Evolutionary conservation across 2,329 filamentous ascomycete genomes (phyloP).

Genomic region (Colletotrichum melonis): DNA sequence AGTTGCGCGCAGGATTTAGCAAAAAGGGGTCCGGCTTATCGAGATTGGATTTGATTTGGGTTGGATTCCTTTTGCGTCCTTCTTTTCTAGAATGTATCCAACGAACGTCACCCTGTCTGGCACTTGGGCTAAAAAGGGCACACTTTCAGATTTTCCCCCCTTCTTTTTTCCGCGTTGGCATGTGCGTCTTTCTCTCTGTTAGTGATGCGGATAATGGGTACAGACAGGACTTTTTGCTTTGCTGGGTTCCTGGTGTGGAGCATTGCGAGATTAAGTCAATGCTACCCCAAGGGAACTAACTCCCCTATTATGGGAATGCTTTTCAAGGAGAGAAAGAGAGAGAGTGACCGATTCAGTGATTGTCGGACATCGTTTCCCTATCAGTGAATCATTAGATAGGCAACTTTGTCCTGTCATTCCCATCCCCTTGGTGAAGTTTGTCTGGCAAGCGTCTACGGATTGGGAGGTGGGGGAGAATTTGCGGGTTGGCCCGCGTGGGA

Average conservation of each 20-base stretch:
- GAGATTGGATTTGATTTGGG: neutral
- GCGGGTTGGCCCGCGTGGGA: neutral
- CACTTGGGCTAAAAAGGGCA: neutral
- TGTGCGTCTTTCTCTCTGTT: conserved; percentile 6
- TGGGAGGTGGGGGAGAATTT: neutral
- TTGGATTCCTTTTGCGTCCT: neutral
- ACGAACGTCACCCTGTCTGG: neutral
- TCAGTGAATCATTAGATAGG: neutral
- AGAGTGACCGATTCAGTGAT: neutral
- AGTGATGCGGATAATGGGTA: conserved; percentile 2
- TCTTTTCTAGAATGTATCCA: neutral
- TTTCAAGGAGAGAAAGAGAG: neutral
- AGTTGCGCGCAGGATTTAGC: neutral
- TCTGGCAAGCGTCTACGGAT: neutral
- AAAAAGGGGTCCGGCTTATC: neutral
- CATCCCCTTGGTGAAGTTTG: neutral
- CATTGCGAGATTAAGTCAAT: conserved; percentile 34
- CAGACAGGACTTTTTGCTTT: neutral
- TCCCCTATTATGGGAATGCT: neutral
- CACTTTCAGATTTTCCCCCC: neutral
- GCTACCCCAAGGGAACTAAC: conserved; percentile 3
- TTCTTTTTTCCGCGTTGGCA: neutral
- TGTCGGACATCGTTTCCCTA: neutral
- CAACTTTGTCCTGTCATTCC: neutral
- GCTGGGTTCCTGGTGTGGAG: conserved; percentile 19